A percentile compares a stretch with the other conserved stretches of the same genome.
phyloP scores from a whole-genome alignment of 2,329 filamentous ascomycete species.

The Fusarium oligoseptatum region DNA sequence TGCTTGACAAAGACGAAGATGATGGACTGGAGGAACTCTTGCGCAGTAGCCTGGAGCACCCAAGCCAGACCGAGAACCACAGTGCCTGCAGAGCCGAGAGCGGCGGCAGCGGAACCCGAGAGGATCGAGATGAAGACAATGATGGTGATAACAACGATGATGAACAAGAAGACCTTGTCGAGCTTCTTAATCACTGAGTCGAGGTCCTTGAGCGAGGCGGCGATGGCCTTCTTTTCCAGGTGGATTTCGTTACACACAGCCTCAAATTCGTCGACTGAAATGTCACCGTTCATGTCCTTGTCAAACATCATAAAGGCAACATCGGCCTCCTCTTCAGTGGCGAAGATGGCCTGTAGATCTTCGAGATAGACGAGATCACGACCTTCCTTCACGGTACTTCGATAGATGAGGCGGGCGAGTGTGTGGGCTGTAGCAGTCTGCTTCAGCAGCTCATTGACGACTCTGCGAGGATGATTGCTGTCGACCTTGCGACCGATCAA shows the following conservation, averaged over 20 bases:
- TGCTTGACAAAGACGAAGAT: conserved; percentile 98
- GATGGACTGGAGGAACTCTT: conserved; percentile 93
- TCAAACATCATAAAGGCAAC: conserved; percentile 94
- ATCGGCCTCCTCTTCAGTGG: conserved; percentile 86
- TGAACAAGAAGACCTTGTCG: conserved; percentile 88
- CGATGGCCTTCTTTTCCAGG: conserved; percentile 94
- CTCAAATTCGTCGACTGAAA: conserved; percentile 94
- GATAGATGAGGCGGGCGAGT: conserved; percentile 87
- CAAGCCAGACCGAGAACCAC: conserved; percentile 90
- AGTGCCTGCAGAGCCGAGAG: conserved; percentile 90
- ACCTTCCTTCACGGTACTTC: conserved; percentile 82
- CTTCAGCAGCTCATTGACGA: conserved; percentile 82
- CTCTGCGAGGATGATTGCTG: conserved; percentile 85
- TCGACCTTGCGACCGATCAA: conserved; percentile 83
- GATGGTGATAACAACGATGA: conserved; percentile 83
- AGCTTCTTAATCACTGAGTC: conserved; percentile 94
- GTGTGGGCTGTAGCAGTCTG: conserved; percentile 83
- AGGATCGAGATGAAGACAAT: conserved; percentile 92
- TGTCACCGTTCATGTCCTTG: conserved; percentile 96
- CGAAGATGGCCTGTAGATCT: conserved; percentile 83
- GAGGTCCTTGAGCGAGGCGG: conserved; percentile 92
- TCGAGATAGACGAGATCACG: conserved; percentile 82
- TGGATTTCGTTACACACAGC: conserved; percentile 94
- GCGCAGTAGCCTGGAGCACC: conserved; percentile 92
- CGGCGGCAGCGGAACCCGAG: conserved; percentile 89